Evolutionary conservation across 148 eudicot species (phyloP).

Genomic region (Rhododendron kiyosumense): DNA sequence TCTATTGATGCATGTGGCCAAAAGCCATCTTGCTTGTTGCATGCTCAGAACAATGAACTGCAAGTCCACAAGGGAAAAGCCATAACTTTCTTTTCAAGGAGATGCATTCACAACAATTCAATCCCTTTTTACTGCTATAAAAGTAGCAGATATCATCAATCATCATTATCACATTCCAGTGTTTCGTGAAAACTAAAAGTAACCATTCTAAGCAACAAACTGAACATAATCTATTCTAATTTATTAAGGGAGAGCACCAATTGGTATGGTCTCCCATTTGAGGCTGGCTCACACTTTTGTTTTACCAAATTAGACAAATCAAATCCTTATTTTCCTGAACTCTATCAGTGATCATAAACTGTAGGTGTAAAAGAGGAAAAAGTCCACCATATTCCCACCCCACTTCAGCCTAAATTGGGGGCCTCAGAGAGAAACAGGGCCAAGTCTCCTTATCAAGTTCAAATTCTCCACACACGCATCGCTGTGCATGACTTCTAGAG

Average conservation of each 20-base stretch:
- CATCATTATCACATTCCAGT: background rate
- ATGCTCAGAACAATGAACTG: background rate
- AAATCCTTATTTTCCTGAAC: too few species aligned
- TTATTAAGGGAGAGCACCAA: too few species aligned
- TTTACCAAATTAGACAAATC: too few species aligned
- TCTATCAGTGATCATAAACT: too few species aligned
- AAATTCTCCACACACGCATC: too few species aligned
- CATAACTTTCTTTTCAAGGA: background rate
- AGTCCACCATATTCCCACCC: too few species aligned
- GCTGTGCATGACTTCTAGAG: background rate
- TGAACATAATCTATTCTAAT: background rate
- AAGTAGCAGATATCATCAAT: background rate
- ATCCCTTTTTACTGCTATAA: background rate
- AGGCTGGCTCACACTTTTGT: too few species aligned
- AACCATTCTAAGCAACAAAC: background rate
- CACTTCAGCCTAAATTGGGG: too few species aligned
- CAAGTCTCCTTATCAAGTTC: too few species aligned
- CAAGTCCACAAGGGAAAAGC: background rate
- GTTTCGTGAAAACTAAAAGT: background rate
- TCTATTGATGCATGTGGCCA: background rate
- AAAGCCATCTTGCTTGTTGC: background rate
- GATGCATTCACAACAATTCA: background rate
- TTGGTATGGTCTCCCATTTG: too few species aligned
- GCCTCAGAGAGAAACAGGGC: too few species aligned
- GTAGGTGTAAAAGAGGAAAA: too few species aligned